Percentiles rank a stretch among this genome's conserved stretches.
These are phyloP conservation scores for Kappamyces sp. DNA, from an alignment of 192 early-diverging fungal species.

Conservation along the genomic window DNA sequence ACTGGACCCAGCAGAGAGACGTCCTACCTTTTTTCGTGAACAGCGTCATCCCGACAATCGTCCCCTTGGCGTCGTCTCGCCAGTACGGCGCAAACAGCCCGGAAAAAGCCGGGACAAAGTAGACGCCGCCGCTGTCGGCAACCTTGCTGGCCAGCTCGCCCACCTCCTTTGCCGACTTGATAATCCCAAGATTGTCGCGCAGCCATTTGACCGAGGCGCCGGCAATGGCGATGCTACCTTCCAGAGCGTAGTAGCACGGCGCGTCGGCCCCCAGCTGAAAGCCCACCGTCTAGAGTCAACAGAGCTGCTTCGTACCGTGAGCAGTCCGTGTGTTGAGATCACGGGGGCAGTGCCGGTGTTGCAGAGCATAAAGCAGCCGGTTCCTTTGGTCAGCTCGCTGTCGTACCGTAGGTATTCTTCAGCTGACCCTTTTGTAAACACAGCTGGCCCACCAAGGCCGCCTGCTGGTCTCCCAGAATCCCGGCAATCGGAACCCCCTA, in stretches of 20 bases:
- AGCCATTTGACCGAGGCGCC: slow-evolving; percentile 89
- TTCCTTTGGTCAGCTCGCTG: slow-evolving; percentile 52
- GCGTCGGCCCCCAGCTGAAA: slow-evolving; percentile 76
- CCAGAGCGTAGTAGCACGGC: slow-evolving; percentile 74
- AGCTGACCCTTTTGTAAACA: slow-evolving; percentile 81
- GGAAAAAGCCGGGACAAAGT: slow-evolving; percentile 92
- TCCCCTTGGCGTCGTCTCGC: slow-evolving; percentile 80
- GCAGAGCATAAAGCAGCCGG: slow-evolving; percentile 94
- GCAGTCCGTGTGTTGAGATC: slow-evolving; percentile 72
- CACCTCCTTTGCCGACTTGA: slow-evolving; percentile 67
- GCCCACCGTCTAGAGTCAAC: slow-evolving; percentile 60
- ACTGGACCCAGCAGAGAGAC: too few relatives aligned
- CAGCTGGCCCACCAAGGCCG: slow-evolving; percentile 89
- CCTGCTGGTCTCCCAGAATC: slow-evolving; percentile 87
- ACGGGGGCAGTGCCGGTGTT: slow-evolving; percentile 78
- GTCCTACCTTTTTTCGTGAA: slow-evolving; percentile 59
- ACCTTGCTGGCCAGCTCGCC: slow-evolving; percentile 62
- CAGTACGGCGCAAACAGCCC: slow-evolving; percentile 95
- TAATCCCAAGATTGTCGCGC: slow-evolving; percentile 79
- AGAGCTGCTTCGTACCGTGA: slow-evolving; percentile 39
- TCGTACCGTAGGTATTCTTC: slow-evolving; percentile 69
- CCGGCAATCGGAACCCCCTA: slow-evolving; percentile 76
- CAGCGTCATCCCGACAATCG: slow-evolving; percentile 80
- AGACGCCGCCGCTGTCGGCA: slow-evolving; percentile 77
- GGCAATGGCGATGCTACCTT: slow-evolving; percentile 86